These are phyloP conservation scores for Penicillium ucsense DNA, from an alignment of 495 filamentous ascomycete species.

Conservation along the genomic window DNA sequence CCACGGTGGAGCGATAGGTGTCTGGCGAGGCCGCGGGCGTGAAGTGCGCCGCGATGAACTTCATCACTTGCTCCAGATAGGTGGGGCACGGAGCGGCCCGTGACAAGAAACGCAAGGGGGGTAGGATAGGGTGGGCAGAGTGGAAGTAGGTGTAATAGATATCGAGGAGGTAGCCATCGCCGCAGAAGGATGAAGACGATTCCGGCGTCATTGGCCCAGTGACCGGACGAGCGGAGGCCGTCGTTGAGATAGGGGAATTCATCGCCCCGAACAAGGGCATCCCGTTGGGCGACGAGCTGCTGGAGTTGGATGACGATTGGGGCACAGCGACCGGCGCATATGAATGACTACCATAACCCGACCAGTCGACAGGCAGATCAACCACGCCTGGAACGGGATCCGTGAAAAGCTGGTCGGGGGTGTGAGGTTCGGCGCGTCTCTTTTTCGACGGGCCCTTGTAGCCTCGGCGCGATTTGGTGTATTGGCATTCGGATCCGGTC, in stretches of 20 bases:
- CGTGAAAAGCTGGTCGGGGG: constrained; percentile 19
- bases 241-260: not conserved
- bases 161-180: constrained; percentile 37
- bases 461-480: constrained; percentile 38
- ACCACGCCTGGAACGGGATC: constrained; percentile 14
- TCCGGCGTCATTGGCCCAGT: constrained; percentile 26
- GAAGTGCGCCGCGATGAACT: constrained; percentile 38
- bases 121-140: constrained; percentile 35
- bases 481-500: constrained; percentile 28
- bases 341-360: constrained; percentile 9
- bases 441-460: constrained; percentile 41
- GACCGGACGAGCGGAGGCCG: not conserved
- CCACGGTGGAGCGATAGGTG: constrained; percentile 29
- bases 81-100: constrained; percentile 19
- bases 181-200: constrained; percentile 23
- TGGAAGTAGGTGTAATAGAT: constrained; percentile 40
- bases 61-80: constrained; percentile 37
- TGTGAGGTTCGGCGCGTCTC: constrained; percentile 29
- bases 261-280: constrained; percentile 6
- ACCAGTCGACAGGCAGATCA: constrained; percentile 26
- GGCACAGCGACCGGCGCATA: constrained; percentile 20
- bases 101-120: constrained; percentile 24
- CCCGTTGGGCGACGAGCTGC: constrained; percentile 18
- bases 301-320: constrained; percentile 14
- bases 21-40: constrained; percentile 31